These are phyloP conservation scores for Carpinus viminea DNA, from an alignment of 306 rosid genomes.

Conservation along the genomic window DNA sequence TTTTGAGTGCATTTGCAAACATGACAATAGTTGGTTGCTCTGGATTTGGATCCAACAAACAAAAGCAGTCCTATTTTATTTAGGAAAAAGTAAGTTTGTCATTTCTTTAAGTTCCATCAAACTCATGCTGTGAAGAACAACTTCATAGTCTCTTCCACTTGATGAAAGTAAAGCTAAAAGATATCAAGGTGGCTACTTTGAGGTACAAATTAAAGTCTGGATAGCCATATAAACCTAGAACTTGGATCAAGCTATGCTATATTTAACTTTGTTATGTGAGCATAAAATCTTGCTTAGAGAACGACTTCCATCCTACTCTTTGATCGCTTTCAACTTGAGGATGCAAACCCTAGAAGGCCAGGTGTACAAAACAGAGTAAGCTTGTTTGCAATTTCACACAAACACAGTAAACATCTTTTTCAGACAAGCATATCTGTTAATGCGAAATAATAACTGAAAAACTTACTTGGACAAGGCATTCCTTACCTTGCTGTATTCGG, in stretches of 20 bases:
- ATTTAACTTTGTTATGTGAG: neutral
- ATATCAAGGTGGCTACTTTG: neutral
- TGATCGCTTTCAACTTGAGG: neutral
- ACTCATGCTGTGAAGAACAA: neutral
- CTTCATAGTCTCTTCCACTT: neutral
- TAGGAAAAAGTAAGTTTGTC: neutral
- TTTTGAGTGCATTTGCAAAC: no score
- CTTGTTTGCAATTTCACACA: slow-evolving; percentile 4
- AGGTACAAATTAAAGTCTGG: neutral
- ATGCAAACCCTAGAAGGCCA: neutral
- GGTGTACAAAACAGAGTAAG: neutral
- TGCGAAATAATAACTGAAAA: neutral
- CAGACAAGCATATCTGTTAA: slow-evolving; percentile 6
- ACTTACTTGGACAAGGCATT: neutral
- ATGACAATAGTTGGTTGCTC: neutral
- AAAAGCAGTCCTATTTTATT: neutral
- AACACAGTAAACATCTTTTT: slow-evolving; percentile 2
- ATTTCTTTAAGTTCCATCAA: neutral
- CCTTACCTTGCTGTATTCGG: slow-evolving; percentile 45
- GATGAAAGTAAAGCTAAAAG: neutral
- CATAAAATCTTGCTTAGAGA: neutral
- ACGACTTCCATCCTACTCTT: neutral
- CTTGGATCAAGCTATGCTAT: neutral
- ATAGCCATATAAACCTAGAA: neutral
- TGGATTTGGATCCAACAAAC: neutral